phyloP scores from a whole-genome alignment of 2,329 filamentous ascomycete species.

The Arthrocladium fulminans region DNA sequence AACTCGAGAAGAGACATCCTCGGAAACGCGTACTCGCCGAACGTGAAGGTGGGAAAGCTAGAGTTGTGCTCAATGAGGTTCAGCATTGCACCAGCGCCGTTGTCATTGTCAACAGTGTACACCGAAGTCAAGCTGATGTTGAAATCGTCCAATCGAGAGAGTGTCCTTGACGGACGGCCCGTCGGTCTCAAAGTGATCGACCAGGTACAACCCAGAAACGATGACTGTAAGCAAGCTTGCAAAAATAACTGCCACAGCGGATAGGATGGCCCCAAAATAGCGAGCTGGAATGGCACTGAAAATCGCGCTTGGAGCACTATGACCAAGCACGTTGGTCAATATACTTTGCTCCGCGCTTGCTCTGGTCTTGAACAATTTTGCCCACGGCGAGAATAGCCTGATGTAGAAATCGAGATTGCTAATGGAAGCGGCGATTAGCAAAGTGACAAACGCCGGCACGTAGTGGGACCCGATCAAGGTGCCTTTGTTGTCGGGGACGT shows the following conservation, averaged over 20 bases:
- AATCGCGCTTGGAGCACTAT: constrained; percentile 16
- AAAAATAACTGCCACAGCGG: constrained; percentile 18
- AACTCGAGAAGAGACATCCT: constrained; percentile 13
- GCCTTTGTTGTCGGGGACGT: constrained; percentile 18
- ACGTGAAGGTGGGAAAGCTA: constrained; percentile 19
- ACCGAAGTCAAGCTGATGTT: constrained; percentile 19
- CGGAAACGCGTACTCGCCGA: constrained; percentile 19
- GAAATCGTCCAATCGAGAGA: constrained; percentile 26
- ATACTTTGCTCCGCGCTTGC: constrained; percentile 17
- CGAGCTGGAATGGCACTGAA: constrained; percentile 14
- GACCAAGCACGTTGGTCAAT: constrained; percentile 18
- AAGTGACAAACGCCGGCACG: constrained; percentile 23
- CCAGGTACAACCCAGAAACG: constrained; percentile 27
- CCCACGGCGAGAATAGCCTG: constrained; percentile 20
- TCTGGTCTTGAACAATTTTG: constrained; percentile 14
- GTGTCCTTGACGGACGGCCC: constrained; percentile 19
- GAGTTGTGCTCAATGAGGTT: constrained; percentile 20
- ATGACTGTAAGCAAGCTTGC: constrained; percentile 23
- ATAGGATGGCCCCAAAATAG: constrained; percentile 21
- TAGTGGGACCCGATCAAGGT: constrained; percentile 26
- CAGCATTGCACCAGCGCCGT: constrained; percentile 17
- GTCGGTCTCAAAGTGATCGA: constrained; percentile 19
- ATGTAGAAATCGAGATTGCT: constrained; percentile 23
- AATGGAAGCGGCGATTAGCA: constrained; percentile 19
- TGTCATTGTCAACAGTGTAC: constrained; percentile 14